A percentile compares a stretch with the other conserved stretches of the same genome.
Conservation (phyloP, 2,329 filamentous ascomycete genomes). For the Eurotiales sp. region DNA sequence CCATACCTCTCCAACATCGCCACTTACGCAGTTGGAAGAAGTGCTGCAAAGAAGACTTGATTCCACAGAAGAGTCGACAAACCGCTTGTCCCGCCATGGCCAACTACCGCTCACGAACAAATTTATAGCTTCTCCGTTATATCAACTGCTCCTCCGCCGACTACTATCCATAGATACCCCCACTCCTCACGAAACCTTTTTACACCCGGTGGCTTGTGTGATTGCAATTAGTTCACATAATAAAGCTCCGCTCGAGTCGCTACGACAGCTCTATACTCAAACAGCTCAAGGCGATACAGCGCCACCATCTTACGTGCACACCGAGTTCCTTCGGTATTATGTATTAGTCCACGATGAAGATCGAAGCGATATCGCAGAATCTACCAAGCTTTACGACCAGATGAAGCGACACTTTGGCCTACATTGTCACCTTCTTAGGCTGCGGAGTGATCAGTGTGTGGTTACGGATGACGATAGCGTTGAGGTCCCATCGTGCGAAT, state of each 20-base stretch:
- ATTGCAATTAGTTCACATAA: constrained; percentile 93
- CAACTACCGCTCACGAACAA: constrained; percentile 26
- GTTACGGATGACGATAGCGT: constrained; percentile 89
- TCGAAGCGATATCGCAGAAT: constrained; percentile 84
- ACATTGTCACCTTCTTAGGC: constrained; percentile 85
- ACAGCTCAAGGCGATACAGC: constrained; percentile 73
- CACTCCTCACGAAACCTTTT: constrained; percentile 85
- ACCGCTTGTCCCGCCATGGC: constrained; percentile 25
- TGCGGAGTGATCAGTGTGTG: constrained; percentile 79
- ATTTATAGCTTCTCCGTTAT: constrained; percentile 67
- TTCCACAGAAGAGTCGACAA: constrained; percentile 61
- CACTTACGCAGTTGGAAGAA: constrained; percentile 65
- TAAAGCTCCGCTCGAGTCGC: constrained; percentile 75
- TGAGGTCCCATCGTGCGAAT: constrained; percentile 75
- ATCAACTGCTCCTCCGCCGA: constrained; percentile 77
- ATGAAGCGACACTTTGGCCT: constrained; percentile 99
- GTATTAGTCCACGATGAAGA: constrained; percentile 96
- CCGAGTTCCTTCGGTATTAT: constrained; percentile 92
- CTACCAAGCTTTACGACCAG: constrained; percentile 87
- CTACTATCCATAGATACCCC: constrained; percentile 75
- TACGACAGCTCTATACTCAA: constrained; percentile 77
- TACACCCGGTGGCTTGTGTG: constrained; percentile 89
- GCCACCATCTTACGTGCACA: constrained; percentile 80
- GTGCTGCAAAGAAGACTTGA: constrained; percentile 75
- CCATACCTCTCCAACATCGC: constrained; percentile 28